Evolutionary conservation across 345 rosid species (phyloP).

Genomic region (Syzygium oleosum): DNA sequence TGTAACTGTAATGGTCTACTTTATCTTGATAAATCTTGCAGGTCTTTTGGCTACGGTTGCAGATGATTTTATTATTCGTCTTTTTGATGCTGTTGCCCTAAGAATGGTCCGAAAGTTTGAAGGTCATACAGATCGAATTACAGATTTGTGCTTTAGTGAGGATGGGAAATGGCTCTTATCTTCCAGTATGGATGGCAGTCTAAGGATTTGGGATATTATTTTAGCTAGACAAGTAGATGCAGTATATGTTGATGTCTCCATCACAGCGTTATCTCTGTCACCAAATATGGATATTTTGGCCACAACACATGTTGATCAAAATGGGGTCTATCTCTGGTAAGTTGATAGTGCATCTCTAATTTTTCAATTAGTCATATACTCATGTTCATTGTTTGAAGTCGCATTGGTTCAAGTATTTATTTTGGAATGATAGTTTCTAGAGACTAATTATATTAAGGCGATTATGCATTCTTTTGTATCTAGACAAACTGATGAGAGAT

Average conservation of each 20-base stretch:
- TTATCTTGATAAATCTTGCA: conserved; percentile 18
- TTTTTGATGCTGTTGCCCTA: conserved; percentile 67
- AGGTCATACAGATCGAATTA: conserved; percentile 86
- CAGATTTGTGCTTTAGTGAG: conserved; percentile 86
- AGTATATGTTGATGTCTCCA: conserved; percentile 59
- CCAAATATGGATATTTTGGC: conserved; percentile 93
- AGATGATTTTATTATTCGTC: conserved; percentile 69
- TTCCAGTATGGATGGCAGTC: conserved; percentile 94
- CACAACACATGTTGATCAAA: conserved; percentile 89
- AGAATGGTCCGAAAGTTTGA: conserved; percentile 92
- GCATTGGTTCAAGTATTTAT: background rate
- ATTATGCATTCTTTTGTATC: background rate
- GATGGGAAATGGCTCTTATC: conserved; percentile 98
- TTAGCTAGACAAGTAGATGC: conserved; percentile 93
- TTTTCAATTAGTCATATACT: background rate
- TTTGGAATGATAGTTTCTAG: background rate
- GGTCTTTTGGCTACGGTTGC: conserved; percentile 91
- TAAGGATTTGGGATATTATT: conserved; percentile 89
- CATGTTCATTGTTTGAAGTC: background rate
- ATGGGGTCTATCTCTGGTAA: conserved; percentile 87
- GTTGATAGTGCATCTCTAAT: background rate
- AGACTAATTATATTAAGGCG: background rate
- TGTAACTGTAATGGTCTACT: background rate
- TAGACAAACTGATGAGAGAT: background rate
- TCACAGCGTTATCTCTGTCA: conserved; percentile 89